Conservation (phyloP, 139 green algal species). For the Yamagishiella unicocca region DNA sequence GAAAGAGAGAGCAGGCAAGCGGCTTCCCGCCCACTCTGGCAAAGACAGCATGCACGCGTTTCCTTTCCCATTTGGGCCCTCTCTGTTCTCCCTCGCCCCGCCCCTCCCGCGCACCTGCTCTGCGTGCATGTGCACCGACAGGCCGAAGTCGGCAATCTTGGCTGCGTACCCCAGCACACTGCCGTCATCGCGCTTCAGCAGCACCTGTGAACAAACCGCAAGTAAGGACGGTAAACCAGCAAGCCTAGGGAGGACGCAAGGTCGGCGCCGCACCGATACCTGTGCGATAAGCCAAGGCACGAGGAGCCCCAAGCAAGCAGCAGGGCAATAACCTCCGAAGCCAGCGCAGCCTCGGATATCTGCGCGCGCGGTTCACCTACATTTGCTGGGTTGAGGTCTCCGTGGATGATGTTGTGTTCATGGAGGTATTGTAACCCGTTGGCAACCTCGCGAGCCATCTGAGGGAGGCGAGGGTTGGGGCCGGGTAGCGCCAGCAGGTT, state of each 20-base stretch:
- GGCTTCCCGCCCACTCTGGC: too few species aligned
- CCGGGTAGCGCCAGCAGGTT: too few species aligned
- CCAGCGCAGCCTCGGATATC: neutral
- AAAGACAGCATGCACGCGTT: too few species aligned
- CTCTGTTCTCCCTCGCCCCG: neutral
- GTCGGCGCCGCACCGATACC: too few species aligned
- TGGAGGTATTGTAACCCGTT: slow-evolving; percentile 50
- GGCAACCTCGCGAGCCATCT: slow-evolving; percentile 49
- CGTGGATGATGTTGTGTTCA: slow-evolving; percentile 54
- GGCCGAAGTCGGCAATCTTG: slow-evolving; percentile 63
- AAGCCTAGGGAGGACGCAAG: too few species aligned
- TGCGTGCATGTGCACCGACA: slow-evolving; percentile 54
- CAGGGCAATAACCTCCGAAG: neutral
- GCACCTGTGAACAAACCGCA: neutral
- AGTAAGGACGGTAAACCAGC: neutral
- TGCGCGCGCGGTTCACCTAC: neutral
- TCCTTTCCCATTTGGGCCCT: too few species aligned
- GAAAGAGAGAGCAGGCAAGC: too few species aligned
- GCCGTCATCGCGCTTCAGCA: slow-evolving; percentile 27
- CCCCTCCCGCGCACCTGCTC: slow-evolving; percentile 22
- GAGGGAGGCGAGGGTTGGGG: neutral
- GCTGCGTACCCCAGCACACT: slow-evolving; percentile 49
- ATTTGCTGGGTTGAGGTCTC: slow-evolving; percentile 49
- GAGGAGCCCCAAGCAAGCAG: too few species aligned
- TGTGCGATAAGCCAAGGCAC: too few species aligned